phyloP scores from a whole-genome alignment of 2,329 filamentous ascomycete species.

The Talaromyces sp. region DNA sequence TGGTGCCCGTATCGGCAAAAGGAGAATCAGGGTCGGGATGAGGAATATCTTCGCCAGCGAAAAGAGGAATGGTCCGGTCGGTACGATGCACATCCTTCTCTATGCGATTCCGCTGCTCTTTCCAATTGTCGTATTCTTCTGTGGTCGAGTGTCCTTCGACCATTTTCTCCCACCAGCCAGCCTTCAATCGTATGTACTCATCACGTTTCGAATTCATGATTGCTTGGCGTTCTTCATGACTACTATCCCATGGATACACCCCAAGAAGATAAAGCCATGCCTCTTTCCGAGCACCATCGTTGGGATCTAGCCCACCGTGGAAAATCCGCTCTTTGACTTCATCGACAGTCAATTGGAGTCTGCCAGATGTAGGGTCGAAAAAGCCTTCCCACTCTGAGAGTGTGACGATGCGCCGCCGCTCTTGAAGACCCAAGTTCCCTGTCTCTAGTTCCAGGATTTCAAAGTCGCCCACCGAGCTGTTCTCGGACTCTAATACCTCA shows the following conservation, averaged over 20 bases:
- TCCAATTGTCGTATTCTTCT: conserved; percentile 92
- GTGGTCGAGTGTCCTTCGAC: conserved; percentile 77
- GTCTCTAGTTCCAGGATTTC: conserved; percentile 84
- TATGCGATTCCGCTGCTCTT: conserved; percentile 93
- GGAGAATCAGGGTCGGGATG: conserved; percentile 96
- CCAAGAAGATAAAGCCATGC: conserved; percentile 94
- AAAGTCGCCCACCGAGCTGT: conserved; percentile 93
- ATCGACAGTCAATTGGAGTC: conserved; percentile 77
- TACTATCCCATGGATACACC: conserved; percentile 92
- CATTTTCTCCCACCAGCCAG: conserved; percentile 92
- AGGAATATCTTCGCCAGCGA: conserved; percentile 92
- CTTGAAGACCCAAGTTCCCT: conserved; percentile 71
- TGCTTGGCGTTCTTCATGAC: conserved; percentile 78
- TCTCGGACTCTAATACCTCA: conserved; percentile 90
- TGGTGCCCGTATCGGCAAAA: conserved; percentile 89
- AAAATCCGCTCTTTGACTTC: conserved; percentile 98
- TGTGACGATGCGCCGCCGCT: conserved; percentile 75
- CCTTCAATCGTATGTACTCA: conserved; percentile 92
- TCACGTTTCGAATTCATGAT: conserved; percentile 84
- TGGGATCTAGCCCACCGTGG: conserved; percentile 83
- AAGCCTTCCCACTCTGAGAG: conserved; percentile 88
- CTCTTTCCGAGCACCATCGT: conserved; percentile 92
- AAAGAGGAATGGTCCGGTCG: conserved; percentile 91
- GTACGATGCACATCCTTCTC: conserved; percentile 99
- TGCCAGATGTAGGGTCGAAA: conserved; percentile 76